Evolutionary conservation across 1,284 basidiomycete genomes (phyloP).

Genomic region (Sporisorium graminicola): DNA sequence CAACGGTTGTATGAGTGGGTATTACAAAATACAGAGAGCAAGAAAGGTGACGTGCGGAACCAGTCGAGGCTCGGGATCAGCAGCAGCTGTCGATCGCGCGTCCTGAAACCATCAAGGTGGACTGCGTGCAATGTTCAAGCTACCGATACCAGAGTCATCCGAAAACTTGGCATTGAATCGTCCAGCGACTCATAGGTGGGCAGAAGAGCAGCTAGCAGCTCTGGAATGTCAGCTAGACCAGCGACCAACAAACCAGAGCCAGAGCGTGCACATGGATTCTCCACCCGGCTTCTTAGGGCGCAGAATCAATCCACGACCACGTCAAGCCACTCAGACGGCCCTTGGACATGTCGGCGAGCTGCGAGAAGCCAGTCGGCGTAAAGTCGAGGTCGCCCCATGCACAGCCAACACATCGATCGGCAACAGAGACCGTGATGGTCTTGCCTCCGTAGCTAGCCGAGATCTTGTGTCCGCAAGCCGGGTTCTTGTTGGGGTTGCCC

Average conservation of each 20-base stretch:
- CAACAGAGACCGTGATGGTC: slow-evolving; percentile 56
- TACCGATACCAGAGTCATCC: background rate
- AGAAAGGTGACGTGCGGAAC: background rate
- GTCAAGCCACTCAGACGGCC: slow-evolving; percentile 53
- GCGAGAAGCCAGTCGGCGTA: slow-evolving; percentile 50
- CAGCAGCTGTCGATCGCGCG: slow-evolving; percentile 10
- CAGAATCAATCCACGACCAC: slow-evolving; percentile 55
- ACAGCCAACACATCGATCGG: slow-evolving; percentile 62
- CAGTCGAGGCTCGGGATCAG: background rate
- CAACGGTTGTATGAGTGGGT: background rate
- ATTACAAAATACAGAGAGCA: slow-evolving; percentile 17
- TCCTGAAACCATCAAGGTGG: slow-evolving; percentile 39
- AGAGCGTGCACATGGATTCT: background rate
- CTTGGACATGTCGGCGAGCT: slow-evolving; percentile 42
- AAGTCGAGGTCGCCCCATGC: slow-evolving; percentile 57
- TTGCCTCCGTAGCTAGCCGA: slow-evolving; percentile 59
- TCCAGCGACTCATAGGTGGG: slow-evolving; percentile 13
- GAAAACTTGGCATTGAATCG: background rate
- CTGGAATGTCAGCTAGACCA: slow-evolving; percentile 8
- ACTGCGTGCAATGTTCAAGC: slow-evolving; percentile 12
- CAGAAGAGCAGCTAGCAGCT: background rate
- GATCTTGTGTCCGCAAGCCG: slow-evolving; percentile 63
- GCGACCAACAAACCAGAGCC: slow-evolving; percentile 7
- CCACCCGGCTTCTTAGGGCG: slow-evolving; percentile 10
- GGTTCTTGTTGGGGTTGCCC: slow-evolving; percentile 64